A percentile compares a stretch with the other conserved stretches of the same genome.
Evolutionary conservation across 75 land plant genomes (phyloP).

Genomic region (Isoetes taiwanensis): DNA sequence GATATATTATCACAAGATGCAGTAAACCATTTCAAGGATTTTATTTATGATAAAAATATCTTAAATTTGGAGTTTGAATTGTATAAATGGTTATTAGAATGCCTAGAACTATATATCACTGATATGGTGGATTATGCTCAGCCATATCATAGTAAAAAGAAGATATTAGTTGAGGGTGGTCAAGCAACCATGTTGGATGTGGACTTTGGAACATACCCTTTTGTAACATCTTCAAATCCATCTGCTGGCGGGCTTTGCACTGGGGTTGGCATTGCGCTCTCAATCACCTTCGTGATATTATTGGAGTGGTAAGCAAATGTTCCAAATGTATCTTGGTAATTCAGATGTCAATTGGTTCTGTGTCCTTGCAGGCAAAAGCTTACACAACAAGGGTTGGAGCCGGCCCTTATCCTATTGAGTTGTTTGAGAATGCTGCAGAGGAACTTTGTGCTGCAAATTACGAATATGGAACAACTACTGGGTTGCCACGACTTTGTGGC

Average conservation of each 20-base stretch:
- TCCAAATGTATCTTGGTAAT: no score
- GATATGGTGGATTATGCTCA: conserved; percentile 77
- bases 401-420: conserved; percentile 92
- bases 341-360: no score
- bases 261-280: conserved; percentile 94
- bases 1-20: conserved; percentile 68
- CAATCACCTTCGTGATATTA: conserved; percentile 64
- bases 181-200: conserved; percentile 98
- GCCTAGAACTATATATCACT: conserved; percentile 70
- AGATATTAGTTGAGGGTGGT: conserved; percentile 89
- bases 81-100: conserved; percentile 56
- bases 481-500: conserved; percentile 97
- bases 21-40: conserved; percentile 54
- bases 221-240: conserved; percentile 95
- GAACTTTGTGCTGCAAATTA: conserved; percentile 60
- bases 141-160: conserved; percentile 48
- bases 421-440: conserved; percentile 54
- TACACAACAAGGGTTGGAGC: conserved; percentile 95
- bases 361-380: conserved; percentile 91
- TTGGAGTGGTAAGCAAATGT: conserved; percentile 74
- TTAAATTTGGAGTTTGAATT: conserved; percentile 62
- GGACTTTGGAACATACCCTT: conserved; percentile 97
- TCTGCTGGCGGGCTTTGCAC: conserved; percentile 96
- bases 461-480: conserved; percentile 91
- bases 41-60: conserved; percentile 41